Percentiles rank a stretch among this genome's conserved stretches.
Evolutionary conservation across 805 yeast species (phyloP).

Genomic region (Metschnikowia bowlesiae): DNA sequence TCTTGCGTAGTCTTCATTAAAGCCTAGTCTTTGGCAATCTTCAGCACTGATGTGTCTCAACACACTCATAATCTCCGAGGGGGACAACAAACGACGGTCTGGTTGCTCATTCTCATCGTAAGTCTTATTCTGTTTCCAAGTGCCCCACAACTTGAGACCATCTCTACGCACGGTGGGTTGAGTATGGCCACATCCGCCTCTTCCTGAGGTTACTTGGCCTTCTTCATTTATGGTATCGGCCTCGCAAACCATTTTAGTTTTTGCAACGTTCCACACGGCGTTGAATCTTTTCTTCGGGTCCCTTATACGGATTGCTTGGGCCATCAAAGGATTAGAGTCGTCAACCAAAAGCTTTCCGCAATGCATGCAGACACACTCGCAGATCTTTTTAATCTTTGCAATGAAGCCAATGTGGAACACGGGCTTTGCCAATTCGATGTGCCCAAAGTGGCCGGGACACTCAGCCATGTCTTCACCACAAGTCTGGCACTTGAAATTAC

Average conservation of each 20-base stretch:
- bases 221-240: slow-evolving; percentile 71
- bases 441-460: slow-evolving; percentile 99
- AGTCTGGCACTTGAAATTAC: slow-evolving; percentile 97
- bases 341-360: slow-evolving; percentile 93
- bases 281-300: slow-evolving; percentile 96
- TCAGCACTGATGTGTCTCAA: slow-evolving; percentile 85
- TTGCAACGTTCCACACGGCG: slow-evolving; percentile 93
- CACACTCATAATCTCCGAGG: slow-evolving; percentile 85
- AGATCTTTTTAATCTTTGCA: slow-evolving; percentile 87
- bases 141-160: slow-evolving; percentile 93
- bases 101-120: slow-evolving; percentile 86
- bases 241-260: slow-evolving; percentile 92
- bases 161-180: slow-evolving; percentile 96
- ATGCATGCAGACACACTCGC: slow-evolving; percentile 97
- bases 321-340: slow-evolving; percentile 76
- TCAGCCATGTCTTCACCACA: slow-evolving; percentile 99
- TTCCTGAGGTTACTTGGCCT: slow-evolving; percentile 46
- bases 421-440: slow-evolving; percentile 95
- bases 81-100: slow-evolving; percentile 82
- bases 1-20: slow-evolving; percentile 93
- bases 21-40: slow-evolving; percentile 79
- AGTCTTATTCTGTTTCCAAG: slow-evolving; percentile 89
- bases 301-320: slow-evolving; percentile 80
- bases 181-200: slow-evolving; percentile 98
- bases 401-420: slow-evolving; percentile 98